Evolutionary conservation across 192 early-diverging fungal genomes (phyloP), one percentile per base, ranked within the genome.

Genomic region (Mortierella antarctica): DNA sequence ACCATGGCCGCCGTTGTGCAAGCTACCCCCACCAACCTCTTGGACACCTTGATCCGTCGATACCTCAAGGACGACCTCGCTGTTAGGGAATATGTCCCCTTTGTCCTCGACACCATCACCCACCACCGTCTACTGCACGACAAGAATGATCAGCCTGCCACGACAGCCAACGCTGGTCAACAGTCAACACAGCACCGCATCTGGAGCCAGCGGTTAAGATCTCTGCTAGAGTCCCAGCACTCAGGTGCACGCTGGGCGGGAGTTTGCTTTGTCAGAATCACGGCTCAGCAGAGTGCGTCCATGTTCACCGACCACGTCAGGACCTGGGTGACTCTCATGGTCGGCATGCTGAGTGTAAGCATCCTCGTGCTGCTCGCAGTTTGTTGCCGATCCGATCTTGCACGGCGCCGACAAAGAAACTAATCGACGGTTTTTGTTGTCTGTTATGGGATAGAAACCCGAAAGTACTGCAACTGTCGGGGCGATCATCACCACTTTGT

Each of bases 191-290:
- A 73, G 20, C 78, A 74, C 21, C 85, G 83, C 49, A 90, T 88
- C 62, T 90, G 89, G 89, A 71, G 73, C 17, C 80, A 83, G 64
- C 83, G 89, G 17, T 44, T 90, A 13, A 85, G 87, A 81, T 82
- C 87, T 1, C 61, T 90, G 50, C 67, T 88, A 11, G 83, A 88
- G 21, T 90, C 89, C 0, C 88, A 88, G 57, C 71, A 81, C n/a
- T 65, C 64, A 9, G 69, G 80, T 18, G 86, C 84, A 41, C 83
- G 86, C 12, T 90, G 82, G 78, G 86, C 86, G 15, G 87, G 78
- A 11, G 73, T 90, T 6, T 77, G 68, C 41, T 82, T 88, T 69
- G 79, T 90, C 8, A 73, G 74, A 12, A 65, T 83, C 45, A 86
- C 89, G 6, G 83, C 80, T 15, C 82, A 88, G 49, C 87, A 88